Evolutionary conservation across 2,329 filamentous ascomycete genomes (phyloP), one percentile per base, ranked within the genome.

Genomic region (Emericellopsis atlantica): DNA sequence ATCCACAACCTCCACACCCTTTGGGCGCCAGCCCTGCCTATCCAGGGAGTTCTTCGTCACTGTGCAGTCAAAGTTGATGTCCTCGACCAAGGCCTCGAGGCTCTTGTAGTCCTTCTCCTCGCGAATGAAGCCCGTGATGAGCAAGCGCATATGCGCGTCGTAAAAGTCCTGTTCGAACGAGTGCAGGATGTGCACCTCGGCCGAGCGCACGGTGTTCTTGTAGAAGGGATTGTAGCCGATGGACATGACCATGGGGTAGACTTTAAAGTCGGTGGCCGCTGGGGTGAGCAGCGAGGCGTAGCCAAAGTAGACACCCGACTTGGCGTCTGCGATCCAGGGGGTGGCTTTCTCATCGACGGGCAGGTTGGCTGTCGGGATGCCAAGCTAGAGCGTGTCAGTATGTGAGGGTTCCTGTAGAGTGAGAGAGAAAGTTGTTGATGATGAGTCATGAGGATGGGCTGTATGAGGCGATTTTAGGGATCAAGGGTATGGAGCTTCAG

Each of bases 181-280:
- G 54, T 86, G 80, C 60, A 98, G 74, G 41, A 98, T 75, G 64
- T 95, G 88, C 43, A 94, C 88, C 70, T 95, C 88, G 55, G 92
- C 88, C 46, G 77, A 86, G 46, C 86, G 80, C 37, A 85, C 78
- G 5, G 74, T 80, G 70, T 98, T 96, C 59, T 89, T 88, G 73
- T 95, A 98, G 65, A 89, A 96, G 0, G 92, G 92, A 62, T 96
- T 98, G 74, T 89, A 96, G 36, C 92, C 92, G 49, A 95, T 90
- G 45, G 79, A 86, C 81, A 95, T 84, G 49, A 94, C 88, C 74
- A 93, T 92, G 1, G 86, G 86, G 60, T 81, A 86, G 43, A 92
- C 67, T 44, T 49, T 42, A 48, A 60, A 57, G 10, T 7, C 18
- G 6, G 34, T 16, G 14, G 21, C 12, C 44, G 1, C 59, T 2